Evolutionary conservation across 2,329 filamentous ascomycete species (phyloP), one percentile per base, ranked within the genome.

Genomic region (Calonectria pauciramosa): DNA sequence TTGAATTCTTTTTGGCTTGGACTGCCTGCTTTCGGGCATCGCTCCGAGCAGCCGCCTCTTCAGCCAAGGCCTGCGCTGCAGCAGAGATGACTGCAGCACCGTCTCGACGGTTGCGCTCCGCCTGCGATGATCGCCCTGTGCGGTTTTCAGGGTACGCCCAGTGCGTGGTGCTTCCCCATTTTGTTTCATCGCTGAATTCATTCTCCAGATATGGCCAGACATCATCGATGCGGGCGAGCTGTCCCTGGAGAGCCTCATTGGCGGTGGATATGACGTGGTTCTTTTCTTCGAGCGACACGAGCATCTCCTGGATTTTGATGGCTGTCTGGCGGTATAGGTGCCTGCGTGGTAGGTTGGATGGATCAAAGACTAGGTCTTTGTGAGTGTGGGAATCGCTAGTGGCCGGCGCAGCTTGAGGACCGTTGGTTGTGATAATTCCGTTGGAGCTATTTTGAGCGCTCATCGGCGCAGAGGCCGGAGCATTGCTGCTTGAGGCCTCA

Each of bases 71-170:
- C 76, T 94, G 93, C 72, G 93, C 93, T 16, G 94, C 94, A 2
- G 94, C 94, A 28, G 95, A 95, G 78, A 96, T 94, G 49, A 92
- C 92, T 28, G 94, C 91, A 14, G 94, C 94, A 28, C 94, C 94
- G 82, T 98, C 96, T 77, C 95, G 92, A 74, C 95, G 91, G 63
- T 94, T 93, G 32, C 94, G 90, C 83, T 97, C 95, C 38, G 93
- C 92, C 56, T 92, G 90, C 30, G 91, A 92, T n/a, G 90, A 87
- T 80, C 90, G 90, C 41, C 87, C 87, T 41, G 92, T 90, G 77
- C 96, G 94, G 82, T 95, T 95, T 80, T 96, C 94, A 26, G 95
- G 94, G 84, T 99, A 99, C 64, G 96, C 97, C 97, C 97, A 99
- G 85, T 99, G 97, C 68, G 92, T 95, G 73, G 93, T 91, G 86